Conservation (phyloP, 2,329 filamentous ascomycete species). For the Penicillium verrucosum region DNA sequence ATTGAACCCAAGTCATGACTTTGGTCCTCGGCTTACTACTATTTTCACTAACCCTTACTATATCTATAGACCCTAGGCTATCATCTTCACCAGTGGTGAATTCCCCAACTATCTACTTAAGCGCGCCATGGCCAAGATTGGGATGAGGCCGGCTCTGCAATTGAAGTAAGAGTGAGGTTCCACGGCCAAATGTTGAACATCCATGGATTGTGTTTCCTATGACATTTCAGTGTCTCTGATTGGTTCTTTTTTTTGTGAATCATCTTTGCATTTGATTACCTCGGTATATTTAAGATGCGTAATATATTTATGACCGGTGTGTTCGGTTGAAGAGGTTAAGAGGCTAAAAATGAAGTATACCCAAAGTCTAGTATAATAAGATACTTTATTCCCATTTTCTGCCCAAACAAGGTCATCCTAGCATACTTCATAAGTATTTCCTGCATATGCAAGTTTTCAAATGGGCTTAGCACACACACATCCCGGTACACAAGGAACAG, state of each 20-base stretch:
- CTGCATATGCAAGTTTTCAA: slow-evolving; percentile 9
- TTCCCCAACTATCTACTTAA: slow-evolving; percentile 51
- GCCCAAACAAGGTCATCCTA: neutral
- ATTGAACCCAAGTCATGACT: slow-evolving; percentile 51
- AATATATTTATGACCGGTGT: too few relatives aligned
- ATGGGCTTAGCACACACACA: neutral
- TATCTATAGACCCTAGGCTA: slow-evolving; percentile 47
- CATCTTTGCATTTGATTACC: neutral
- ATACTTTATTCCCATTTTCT: neutral
- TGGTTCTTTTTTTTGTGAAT: neutral
- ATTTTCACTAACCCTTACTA: slow-evolving; percentile 46
- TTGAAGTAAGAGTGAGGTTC: neutral
- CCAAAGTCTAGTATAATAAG: neutral
- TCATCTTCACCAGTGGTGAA: slow-evolving; percentile 52
- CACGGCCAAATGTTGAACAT: neutral
- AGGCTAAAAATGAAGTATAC: neutral
- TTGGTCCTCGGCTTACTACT: slow-evolving; percentile 48
- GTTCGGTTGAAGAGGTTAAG: neutral
- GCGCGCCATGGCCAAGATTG: slow-evolving; percentile 46
- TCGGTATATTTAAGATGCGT: neutral
- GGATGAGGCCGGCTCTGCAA: slow-evolving; percentile 31
- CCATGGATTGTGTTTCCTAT: neutral
- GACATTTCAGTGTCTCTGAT: neutral
- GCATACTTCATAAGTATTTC: neutral
- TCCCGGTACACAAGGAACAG: slow-evolving; percentile 5